phyloP scores from a whole-genome alignment of 2,329 filamentous ascomycete species.

The Samsoniella hepiali region DNA sequence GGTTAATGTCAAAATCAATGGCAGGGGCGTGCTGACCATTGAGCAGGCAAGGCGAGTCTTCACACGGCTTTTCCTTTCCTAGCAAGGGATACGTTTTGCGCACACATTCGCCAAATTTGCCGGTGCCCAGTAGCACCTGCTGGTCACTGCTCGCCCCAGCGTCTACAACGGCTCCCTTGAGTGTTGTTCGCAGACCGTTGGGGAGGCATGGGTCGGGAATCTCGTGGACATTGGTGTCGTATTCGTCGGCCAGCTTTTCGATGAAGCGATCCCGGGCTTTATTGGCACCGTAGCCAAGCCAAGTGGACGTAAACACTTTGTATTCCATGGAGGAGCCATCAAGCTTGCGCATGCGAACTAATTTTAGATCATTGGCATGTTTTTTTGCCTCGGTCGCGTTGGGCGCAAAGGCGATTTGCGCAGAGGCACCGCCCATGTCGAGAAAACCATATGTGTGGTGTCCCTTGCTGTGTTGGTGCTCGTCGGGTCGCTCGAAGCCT shows the following conservation, averaged over 20 bases:
- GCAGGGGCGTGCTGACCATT: slow-evolving; percentile 90
- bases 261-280: slow-evolving; percentile 84
- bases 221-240: slow-evolving; percentile 57
- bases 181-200: slow-evolving; percentile 66
- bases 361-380: slow-evolving; percentile 83
- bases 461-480: slow-evolving; percentile 76
- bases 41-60: slow-evolving; percentile 79
- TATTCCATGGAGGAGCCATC: slow-evolving; percentile 77
- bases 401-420: slow-evolving; percentile 95
- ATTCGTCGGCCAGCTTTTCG: slow-evolving; percentile 67
- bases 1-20: slow-evolving; percentile 96
- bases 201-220: slow-evolving; percentile 91
- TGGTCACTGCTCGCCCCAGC: slow-evolving; percentile 34
- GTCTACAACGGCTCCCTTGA: slow-evolving; percentile 60
- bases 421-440: slow-evolving; percentile 97
- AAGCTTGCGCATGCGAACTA: slow-evolving; percentile 79
- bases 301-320: slow-evolving; percentile 90
- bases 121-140: slow-evolving; percentile 72
- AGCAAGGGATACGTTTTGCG: slow-evolving; percentile 78
- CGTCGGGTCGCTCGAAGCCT: slow-evolving; percentile 74
- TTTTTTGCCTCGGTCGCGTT: slow-evolving; percentile 87
- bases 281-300: slow-evolving; percentile 96
- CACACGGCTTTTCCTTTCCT: slow-evolving; percentile 82
- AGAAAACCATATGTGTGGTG: slow-evolving; percentile 97
- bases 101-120: slow-evolving; percentile 81